Evolutionary conservation across 495 filamentous ascomycete genomes (phyloP), one percentile per base, ranked within the genome.

Genomic region (Rusavskia elegans): DNA sequence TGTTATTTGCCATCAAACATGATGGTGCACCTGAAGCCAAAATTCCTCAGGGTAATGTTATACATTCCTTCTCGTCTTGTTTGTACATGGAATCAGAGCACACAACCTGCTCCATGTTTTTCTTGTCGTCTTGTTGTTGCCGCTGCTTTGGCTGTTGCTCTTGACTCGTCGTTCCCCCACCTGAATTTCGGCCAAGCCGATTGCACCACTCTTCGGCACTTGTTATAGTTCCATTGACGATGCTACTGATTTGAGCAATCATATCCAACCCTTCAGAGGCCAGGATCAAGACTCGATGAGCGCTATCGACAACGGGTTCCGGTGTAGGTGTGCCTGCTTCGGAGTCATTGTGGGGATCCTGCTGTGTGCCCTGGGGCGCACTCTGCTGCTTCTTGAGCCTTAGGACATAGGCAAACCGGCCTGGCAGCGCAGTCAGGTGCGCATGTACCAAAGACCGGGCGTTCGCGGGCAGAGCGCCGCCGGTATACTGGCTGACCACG

Each of bases 161-260:
- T 27, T 35, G 32, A 35, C 13, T 35, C 9, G 32, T 35, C 13
- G 32, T 35, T 35, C 1, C 32, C 2, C 10, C 32, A 2, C 32
- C 2, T 35, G 6, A 7, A 35, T 35, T 46, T 29, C 23, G 19
- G 17, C 85, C 84, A 32, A 93, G 67, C 17, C 80, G 72, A 38
- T 84, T 80, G 55, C 85, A 83, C 90, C 90, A 95, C 60, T 80
- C 77, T 64, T 95, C 88, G 5, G 90, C 90, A 60, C 81, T 86
- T 36, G 80, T 73, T 29, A 95, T 78, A 4, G 89, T 94, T n/a
- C 82, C 78, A 58, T 87, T 82, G 23, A 95, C 77, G 0, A 90
- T 81, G 0, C 77, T 78, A 23, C 77, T 85, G 40, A 97, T 87
- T 61, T 93, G 84, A 0, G 75, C 71, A 75, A 95, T 84, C 77